Evolutionary conservation across 163 green algal genomes (phyloP).

Genomic region (Coccomyxa subellipsoidea): DNA sequence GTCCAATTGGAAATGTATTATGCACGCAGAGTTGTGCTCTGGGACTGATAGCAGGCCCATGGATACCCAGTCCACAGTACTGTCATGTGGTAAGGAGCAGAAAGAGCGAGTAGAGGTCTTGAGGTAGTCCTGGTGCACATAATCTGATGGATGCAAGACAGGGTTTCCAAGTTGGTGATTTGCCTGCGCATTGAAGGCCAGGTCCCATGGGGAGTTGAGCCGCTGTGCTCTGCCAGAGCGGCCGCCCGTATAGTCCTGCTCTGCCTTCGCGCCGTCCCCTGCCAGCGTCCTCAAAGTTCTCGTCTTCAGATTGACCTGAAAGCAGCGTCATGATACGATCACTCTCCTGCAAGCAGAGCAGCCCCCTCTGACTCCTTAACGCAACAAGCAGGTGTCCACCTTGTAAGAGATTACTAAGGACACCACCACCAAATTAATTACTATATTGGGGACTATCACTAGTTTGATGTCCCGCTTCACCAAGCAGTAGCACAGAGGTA

Average conservation of each 20-base stretch:
- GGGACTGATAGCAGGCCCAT: too few species aligned
- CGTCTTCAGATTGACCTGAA: conserved; percentile 40
- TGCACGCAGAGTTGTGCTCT: too few species aligned
- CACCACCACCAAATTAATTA: too few species aligned
- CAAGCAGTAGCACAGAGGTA: background rate
- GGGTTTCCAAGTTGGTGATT: background rate
- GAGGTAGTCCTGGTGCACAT: conserved; percentile 17
- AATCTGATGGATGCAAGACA: background rate
- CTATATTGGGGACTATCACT: too few species aligned
- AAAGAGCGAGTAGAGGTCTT: too few species aligned
- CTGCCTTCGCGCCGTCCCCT: conserved; percentile 62
- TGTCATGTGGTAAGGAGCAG: too few species aligned
- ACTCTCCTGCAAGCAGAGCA: too few species aligned
- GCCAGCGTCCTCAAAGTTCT: conserved; percentile 62
- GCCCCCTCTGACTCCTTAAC: too few species aligned
- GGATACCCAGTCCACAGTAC: too few species aligned
- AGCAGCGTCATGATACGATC: background rate
- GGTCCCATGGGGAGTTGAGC: conserved; percentile 82
- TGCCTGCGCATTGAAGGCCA: conserved; percentile 44
- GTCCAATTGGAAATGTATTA: background rate
- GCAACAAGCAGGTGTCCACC: too few species aligned
- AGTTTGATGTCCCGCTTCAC: too few species aligned
- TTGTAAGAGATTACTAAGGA: too few species aligned
- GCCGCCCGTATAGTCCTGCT: conserved; percentile 64
- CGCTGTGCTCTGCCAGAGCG: conserved; percentile 37